Evolutionary conservation across 768 basidiomycete genomes (phyloP).

Genomic region (Phylloporus arenicola): DNA sequence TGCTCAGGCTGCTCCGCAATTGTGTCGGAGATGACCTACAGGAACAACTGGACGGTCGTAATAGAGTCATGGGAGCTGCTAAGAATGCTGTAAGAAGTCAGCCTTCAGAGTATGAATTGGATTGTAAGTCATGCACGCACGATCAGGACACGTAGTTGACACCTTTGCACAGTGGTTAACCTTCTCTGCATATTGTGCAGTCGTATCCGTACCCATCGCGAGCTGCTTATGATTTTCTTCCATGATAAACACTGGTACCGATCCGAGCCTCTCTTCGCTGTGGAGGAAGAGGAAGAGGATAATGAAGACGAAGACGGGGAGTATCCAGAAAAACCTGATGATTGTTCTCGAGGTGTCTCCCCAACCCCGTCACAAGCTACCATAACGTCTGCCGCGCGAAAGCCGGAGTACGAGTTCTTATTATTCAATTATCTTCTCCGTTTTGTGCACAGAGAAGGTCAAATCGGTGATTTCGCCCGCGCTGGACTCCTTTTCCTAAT

Average conservation of each 20-base stretch:
- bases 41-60: conserved; percentile 77
- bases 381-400: conserved; percentile 51
- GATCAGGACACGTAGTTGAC: conserved; percentile 3
- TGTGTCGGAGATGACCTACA: conserved; percentile 92
- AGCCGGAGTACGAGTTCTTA: conserved; percentile 90
- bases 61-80: conserved; percentile 79
- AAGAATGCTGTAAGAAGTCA: conserved; percentile 57
- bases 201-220: conserved; percentile 82
- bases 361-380: conserved; percentile 60
- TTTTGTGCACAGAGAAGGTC: conserved; percentile 90
- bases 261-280: conserved; percentile 67
- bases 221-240: conserved; percentile 95
- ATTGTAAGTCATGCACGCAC: conserved; percentile 49
- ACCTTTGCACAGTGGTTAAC: conserved; percentile 66
- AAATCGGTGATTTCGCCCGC: conserved; percentile 89
- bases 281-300: conserved; percentile 72
- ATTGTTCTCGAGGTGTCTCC: conserved; percentile 36
- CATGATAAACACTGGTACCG: conserved; percentile 89
- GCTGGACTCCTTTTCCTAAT: conserved; percentile 91
- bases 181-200: conserved; percentile 89
- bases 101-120: conserved; percentile 87
- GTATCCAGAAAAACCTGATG: neutral
- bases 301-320: conserved; percentile 41
- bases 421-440: conserved; percentile 94
- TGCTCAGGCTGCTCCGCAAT: conserved; percentile 75